These are phyloP conservation scores for Chalciporus sphaerocephalus DNA, from an alignment of 768 basidiomycete genomes.

Conservation along the genomic window DNA sequence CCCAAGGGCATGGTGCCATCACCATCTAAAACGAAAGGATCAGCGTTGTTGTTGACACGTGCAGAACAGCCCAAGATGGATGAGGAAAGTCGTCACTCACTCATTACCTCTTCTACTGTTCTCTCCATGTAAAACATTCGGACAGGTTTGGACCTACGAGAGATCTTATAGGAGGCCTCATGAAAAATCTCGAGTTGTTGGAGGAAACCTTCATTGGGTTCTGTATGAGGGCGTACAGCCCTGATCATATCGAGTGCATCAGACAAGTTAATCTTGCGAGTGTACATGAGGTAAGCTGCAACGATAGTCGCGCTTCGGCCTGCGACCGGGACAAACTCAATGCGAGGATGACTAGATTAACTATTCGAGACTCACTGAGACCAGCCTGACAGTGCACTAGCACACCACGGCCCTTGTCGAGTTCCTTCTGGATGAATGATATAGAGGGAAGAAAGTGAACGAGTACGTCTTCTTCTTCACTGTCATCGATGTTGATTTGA, in stretches of 20 bases:
- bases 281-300: conserved; percentile 86
- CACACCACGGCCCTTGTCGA: conserved; percentile 71
- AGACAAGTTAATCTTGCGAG: conserved; percentile 49
- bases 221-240: conserved; percentile 59
- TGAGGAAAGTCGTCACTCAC: conserved; percentile 41
- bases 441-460: conserved; percentile 75
- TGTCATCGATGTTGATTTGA: conserved; percentile 77
- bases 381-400: conserved; percentile 91
- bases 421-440: conserved; percentile 75
- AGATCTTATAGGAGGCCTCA: conserved; percentile 62
- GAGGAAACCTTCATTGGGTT: conserved; percentile 87
- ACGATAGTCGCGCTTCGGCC: conserved; percentile 83
- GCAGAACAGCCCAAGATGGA: neutral
- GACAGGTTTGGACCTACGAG: conserved; percentile 61
- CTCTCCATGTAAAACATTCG: conserved; percentile 83
- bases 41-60: conserved; percentile 4
- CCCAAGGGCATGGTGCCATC: conserved; percentile 61
- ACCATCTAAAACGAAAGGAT: conserved; percentile 49
- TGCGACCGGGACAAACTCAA: conserved; percentile 26
- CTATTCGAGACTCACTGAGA: conserved; percentile 54
- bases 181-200: conserved; percentile 79
- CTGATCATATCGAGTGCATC: conserved; percentile 67
- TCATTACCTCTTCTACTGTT: conserved; percentile 70
- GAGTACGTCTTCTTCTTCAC: conserved; percentile 71
- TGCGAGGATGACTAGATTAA: neutral